Evolutionary conservation across 192 early-diverging fungal species (phyloP).

Genomic region (Rhizophagus prolifer): DNA sequence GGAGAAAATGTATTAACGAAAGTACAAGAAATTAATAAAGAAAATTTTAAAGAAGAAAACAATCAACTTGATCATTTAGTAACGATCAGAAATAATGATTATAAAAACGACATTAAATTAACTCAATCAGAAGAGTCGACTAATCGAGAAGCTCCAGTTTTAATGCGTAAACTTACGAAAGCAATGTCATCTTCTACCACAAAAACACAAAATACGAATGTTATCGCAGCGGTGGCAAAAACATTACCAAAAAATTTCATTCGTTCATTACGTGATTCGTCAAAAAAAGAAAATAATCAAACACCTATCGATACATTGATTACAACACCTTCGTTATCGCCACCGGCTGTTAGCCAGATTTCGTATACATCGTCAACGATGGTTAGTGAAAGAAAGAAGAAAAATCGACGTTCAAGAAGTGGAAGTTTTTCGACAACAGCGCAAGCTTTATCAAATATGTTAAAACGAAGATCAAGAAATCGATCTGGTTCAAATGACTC

Average conservation of each 20-base stretch:
- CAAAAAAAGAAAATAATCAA: background rate
- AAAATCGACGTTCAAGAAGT: slow-evolving; percentile 12
- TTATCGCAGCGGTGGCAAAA: background rate
- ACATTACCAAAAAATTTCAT: slow-evolving; percentile 11
- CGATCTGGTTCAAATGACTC: background rate
- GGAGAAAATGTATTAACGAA: too few relatives aligned
- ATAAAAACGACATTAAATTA: background rate
- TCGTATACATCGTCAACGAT: background rate
- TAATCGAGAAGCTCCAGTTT: background rate
- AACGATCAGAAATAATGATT: background rate
- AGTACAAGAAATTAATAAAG: background rate
- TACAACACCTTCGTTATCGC: slow-evolving; percentile 1
- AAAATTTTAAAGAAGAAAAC: background rate
- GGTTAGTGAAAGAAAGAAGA: slow-evolving; percentile 1
- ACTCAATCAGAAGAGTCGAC: background rate
- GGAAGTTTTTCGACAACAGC: background rate
- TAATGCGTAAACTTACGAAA: background rate
- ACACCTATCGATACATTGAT: background rate
- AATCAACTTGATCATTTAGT: background rate
- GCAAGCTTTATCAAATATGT: slow-evolving; percentile 9
- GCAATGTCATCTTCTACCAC: background rate
- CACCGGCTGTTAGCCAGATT: slow-evolving; percentile 5
- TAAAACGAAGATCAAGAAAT: background rate
- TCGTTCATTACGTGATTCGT: background rate
- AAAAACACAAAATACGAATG: slow-evolving; percentile 7